Percentiles rank a stretch among this genome's conserved stretches.
Evolutionary conservation across 106 monocot species (phyloP).

Genomic region (Dioscorea alata): DNA sequence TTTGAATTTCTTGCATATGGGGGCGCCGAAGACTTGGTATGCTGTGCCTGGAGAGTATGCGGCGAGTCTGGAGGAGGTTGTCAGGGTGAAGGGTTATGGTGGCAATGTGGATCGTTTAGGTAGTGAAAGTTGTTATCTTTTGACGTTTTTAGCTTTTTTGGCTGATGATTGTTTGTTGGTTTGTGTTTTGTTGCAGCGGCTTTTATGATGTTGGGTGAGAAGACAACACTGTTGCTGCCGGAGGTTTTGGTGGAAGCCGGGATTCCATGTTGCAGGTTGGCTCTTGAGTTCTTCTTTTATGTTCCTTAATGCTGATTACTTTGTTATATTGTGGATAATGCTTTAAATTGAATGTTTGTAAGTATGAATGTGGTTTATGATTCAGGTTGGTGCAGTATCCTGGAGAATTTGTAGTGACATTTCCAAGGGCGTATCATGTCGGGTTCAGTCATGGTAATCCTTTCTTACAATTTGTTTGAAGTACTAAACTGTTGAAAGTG

Average conservation of each 20-base stretch:
- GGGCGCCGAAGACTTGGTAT: constrained; percentile 97
- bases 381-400: constrained; percentile 95
- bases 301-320: too few species aligned
- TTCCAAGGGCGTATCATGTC: constrained; percentile 96
- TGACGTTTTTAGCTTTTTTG: neutral
- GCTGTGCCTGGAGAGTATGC: constrained; percentile 75
- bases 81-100: constrained; percentile 70
- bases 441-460: constrained; percentile 97
- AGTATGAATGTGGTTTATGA: constrained; percentile 7
- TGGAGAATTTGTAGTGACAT: constrained; percentile 99
- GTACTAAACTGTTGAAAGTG: too few species aligned
- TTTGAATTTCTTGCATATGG: constrained; percentile 88
- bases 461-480: neutral
- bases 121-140: constrained; percentile 7
- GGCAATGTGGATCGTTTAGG: constrained; percentile 66
- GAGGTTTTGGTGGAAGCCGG: constrained; percentile 68
- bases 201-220: constrained; percentile 83
- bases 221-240: constrained; percentile 88
- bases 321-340: neutral
- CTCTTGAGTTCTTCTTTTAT: neutral
- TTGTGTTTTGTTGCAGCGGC: constrained; percentile 42
- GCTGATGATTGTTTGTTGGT: neutral
- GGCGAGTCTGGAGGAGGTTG: constrained; percentile 58
- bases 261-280: constrained; percentile 92
- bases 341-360: neutral